phyloP scores from a whole-genome alignment of 495 filamentous ascomycete genomes.

The Daldinia vernicosa region DNA sequence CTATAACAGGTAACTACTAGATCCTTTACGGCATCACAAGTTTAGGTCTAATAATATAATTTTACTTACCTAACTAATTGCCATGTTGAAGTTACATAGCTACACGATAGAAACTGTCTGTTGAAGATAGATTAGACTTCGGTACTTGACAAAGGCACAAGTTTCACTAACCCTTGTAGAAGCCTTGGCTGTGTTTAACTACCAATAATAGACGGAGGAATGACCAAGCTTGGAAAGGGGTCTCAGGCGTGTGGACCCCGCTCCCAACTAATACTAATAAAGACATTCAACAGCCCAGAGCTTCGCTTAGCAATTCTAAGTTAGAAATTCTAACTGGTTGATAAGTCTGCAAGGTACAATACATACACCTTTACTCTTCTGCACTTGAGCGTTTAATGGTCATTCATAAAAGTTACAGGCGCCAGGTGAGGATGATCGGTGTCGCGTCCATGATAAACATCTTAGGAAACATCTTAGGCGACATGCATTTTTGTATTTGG shows the following conservation, averaged over 20 bases:
- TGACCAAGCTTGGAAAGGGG: constrained; percentile 29
- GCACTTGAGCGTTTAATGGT: constrained; percentile 12
- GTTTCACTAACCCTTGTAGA: constrained; percentile 1
- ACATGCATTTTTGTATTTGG: constrained; percentile 8
- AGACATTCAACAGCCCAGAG: neutral
- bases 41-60: neutral
- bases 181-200: neutral
- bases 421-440: constrained; percentile 9
- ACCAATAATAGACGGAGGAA: constrained; percentile 23
- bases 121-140: constrained; percentile 9
- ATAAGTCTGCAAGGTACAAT: neutral
- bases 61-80: neutral
- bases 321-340: neutral
- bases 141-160: neutral
- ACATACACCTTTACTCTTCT: neutral
- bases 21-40: too few relatives aligned
- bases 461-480: neutral
- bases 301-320: neutral
- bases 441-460: constrained; percentile 5
- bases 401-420: constrained; percentile 14
- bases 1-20: too few relatives aligned
- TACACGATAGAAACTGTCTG: neutral
- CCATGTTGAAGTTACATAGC: neutral
- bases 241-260: neutral
- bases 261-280: constrained; percentile 14